Evolutionary conservation across 768 basidiomycete species (phyloP).

Genomic region (Hortiboletus campestris): DNA sequence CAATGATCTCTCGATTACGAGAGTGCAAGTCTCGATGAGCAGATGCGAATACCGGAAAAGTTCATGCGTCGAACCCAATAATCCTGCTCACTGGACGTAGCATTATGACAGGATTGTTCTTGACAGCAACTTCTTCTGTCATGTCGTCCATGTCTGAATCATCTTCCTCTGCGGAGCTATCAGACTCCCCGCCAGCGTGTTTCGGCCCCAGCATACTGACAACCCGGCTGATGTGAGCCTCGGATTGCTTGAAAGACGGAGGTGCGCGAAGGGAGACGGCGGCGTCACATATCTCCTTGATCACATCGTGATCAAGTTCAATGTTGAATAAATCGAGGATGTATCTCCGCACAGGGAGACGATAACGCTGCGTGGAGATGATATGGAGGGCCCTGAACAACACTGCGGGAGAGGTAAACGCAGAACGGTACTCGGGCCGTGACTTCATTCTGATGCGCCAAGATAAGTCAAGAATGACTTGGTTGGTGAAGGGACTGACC

Average conservation of each 20-base stretch:
- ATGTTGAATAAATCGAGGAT: constrained; percentile 91
- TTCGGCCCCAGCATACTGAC: constrained; percentile 64
- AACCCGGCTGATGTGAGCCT: constrained; percentile 43
- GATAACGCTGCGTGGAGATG: constrained; percentile 86
- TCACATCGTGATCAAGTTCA: constrained; percentile 63
- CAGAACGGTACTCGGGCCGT: constrained; percentile 65
- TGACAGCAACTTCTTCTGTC: constrained; percentile 38
- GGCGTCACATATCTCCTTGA: constrained; percentile 52
- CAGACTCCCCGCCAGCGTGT: constrained; percentile 48
- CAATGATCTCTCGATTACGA: constrained; percentile 2
- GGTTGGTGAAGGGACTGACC: constrained; percentile 43
- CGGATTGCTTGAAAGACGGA: constrained; percentile 42
- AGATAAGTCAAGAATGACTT: neutral
- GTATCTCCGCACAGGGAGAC: constrained; percentile 88
- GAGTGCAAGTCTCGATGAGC: neutral
- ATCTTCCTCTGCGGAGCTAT: constrained; percentile 58
- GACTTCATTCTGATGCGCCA: constrained; percentile 64
- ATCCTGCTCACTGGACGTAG: constrained; percentile 58
- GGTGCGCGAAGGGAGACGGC: constrained; percentile 50
- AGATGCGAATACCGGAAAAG: neutral
- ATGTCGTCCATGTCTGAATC: constrained; percentile 50
- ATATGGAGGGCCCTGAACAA: constrained; percentile 85
- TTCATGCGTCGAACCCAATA: constrained; percentile 49
- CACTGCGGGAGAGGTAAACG: constrained; percentile 76
- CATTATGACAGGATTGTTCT: constrained; percentile 52